Evolutionary conservation across 495 filamentous ascomycete species (phyloP).

Genomic region (Aspergillus wentii): DNA sequence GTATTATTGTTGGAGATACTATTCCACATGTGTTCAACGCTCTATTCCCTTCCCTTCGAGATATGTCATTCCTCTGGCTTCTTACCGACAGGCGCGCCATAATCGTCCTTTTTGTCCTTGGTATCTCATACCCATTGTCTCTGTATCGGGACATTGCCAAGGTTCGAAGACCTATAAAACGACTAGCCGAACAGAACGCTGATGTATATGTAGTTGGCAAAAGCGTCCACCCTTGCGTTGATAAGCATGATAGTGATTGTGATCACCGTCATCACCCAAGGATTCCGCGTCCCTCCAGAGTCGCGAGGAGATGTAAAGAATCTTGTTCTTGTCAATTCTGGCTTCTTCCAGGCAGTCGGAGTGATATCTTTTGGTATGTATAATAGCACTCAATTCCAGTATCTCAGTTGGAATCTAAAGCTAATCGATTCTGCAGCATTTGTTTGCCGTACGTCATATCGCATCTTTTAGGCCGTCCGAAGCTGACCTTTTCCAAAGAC

Average conservation of each 20-base stretch:
- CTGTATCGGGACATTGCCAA: slow-evolving; percentile 97
- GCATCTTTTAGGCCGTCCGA: neutral
- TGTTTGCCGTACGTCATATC: slow-evolving; percentile 62
- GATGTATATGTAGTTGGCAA: slow-evolving; percentile 65
- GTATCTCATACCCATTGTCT: slow-evolving; percentile 86
- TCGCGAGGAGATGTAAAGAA: slow-evolving; percentile 62
- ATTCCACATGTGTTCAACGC: slow-evolving; percentile 86
- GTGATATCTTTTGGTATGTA: slow-evolving; percentile 90
- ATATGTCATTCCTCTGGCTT: slow-evolving; percentile 74
- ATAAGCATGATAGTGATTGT: slow-evolving; percentile 90
- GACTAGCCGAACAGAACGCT: no score
- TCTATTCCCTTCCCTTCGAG: slow-evolving; percentile 68
- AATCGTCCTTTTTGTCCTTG: slow-evolving; percentile 79
- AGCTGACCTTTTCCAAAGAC: slow-evolving; percentile 44
- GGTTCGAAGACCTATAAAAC: slow-evolving; percentile 51
- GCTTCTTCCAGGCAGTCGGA: slow-evolving; percentile 91
- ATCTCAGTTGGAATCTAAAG: neutral
- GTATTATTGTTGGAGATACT: slow-evolving; percentile 92
- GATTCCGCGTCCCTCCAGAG: slow-evolving; percentile 63
- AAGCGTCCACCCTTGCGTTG: slow-evolving; percentile 87
- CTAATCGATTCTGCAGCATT: slow-evolving; percentile 58
- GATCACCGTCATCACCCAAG: slow-evolving; percentile 82
- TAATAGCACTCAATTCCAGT: neutral
- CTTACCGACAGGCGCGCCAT: slow-evolving; percentile 74
- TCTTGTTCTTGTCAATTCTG: slow-evolving; percentile 68